These are phyloP conservation scores for Diaporthe sp. DNA, from an alignment of 2,329 filamentous ascomycete species.

Conservation along the genomic window DNA sequence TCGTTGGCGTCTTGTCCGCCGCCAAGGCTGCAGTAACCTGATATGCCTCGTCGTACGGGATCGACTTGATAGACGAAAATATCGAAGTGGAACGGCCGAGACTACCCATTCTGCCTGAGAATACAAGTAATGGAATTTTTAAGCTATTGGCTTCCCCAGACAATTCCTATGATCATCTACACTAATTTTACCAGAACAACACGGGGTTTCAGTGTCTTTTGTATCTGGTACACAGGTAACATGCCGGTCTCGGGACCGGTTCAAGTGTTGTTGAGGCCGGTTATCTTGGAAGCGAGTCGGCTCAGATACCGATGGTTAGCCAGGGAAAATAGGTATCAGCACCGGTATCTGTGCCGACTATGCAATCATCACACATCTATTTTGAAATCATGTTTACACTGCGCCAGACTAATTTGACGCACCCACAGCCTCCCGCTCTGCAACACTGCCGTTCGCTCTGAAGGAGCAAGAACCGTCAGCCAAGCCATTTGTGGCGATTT, in stretches of 20 bases:
- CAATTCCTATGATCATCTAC: background rate
- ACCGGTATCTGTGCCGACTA: background rate
- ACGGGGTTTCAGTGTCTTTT: background rate
- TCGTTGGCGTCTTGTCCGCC: conserved; percentile 46
- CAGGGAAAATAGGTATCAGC: background rate
- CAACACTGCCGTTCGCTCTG: conserved; percentile 35
- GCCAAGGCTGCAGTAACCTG: conserved; percentile 38
- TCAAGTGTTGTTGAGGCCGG: background rate
- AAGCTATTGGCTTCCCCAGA: background rate
- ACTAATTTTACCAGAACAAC: background rate
- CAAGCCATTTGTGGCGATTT: conserved; percentile 3
- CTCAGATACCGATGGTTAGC: background rate
- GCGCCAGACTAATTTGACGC: conserved; percentile 15
- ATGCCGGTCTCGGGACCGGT: background rate
- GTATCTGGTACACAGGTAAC: background rate
- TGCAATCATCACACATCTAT: background rate
- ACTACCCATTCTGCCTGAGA: background rate
- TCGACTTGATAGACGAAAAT: conserved; percentile 30
- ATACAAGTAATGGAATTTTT: background rate
- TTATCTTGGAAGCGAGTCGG: background rate
- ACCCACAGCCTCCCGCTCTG: conserved; percentile 24
- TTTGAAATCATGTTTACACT: background rate
- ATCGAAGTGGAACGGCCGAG: conserved; percentile 5
- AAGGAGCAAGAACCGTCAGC: background rate
- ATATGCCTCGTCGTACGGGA: conserved; percentile 35